These are phyloP conservation scores for Diaporthe citrichinensis DNA, from an alignment of 2,329 filamentous ascomycete genomes.

Conservation along the genomic window DNA sequence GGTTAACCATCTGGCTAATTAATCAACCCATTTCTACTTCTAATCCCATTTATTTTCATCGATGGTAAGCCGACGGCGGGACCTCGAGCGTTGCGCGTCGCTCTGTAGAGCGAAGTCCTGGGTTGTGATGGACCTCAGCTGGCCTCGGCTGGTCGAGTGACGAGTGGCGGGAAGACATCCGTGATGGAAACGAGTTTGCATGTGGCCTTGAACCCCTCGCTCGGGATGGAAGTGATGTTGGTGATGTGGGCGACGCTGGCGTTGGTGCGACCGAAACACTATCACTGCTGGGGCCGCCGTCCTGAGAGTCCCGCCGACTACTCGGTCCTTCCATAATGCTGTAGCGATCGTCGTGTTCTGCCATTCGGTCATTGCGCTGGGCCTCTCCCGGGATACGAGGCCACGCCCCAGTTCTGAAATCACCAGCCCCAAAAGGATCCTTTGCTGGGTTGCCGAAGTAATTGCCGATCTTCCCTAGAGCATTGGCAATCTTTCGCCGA, in stretches of 20 bases:
- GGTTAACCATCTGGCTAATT: too few species aligned
- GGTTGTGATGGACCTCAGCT: neutral
- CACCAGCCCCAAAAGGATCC: neutral
- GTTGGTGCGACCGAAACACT: neutral
- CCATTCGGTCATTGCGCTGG: neutral
- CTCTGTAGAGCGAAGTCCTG: neutral
- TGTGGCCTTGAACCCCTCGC: neutral
- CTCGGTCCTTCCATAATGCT: neutral
- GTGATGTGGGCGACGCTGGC: neutral
- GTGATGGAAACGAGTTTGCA: neutral
- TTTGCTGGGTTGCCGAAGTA: conserved; percentile 21
- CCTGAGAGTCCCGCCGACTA: neutral
- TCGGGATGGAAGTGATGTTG: neutral
- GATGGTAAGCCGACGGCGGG: neutral
- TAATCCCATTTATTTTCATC: neutral
- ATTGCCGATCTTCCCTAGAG: neutral
- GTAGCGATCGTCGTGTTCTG: neutral
- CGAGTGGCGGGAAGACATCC: neutral
- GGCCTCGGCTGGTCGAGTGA: neutral
- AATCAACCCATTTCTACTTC: too few species aligned
- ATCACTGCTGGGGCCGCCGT: neutral
- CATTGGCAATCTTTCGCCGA: conserved; percentile 11
- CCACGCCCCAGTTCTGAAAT: conserved; percentile 2
- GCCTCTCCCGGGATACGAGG: neutral
- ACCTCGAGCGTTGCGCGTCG: neutral